Evolutionary conservation across 108 stramenopile species (phyloP), one percentile per base, ranked within the genome.

Genomic region (Schizochytrium sp.): DNA sequence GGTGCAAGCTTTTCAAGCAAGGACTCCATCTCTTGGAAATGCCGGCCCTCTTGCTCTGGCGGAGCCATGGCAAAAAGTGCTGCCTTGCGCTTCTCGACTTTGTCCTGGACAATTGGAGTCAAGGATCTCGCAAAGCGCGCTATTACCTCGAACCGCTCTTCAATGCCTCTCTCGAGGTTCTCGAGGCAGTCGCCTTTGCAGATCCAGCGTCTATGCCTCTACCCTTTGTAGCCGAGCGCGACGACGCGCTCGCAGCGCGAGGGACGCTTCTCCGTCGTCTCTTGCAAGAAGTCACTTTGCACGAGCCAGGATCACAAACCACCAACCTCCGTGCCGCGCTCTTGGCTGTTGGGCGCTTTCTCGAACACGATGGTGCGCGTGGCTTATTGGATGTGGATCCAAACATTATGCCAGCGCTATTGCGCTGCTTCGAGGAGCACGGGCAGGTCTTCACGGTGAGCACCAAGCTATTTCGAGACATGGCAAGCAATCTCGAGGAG

Each of bases 101-200:
- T 83, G 76, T 83, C 19, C 51, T 83, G 12, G 76, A 47, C n/a
- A 83, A 83, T 34, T 83, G 76, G 76, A 83, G 76, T 23, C 76
- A 83, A 12, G 76, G 76, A 43, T 53, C 45, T 43, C 45, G 76
- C 19, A 83, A 83, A 23, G 76, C 76, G 19, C 45, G 76, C 45
- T 83, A 83, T 23, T 53, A 83, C 76, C 48, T 83, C 16, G 76
- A 83, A 4, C 76, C 76, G 14, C 28, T 83, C 43, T 53, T 83
- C 4, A 47, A 83, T 12, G 51, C 45, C n/a, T 47, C 76, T 10
- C 51, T 83, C 48, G 76, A 83, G 45, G 76, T 83, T 12, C 76
- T 83, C 76, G 76, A 83, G 48, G 45, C 14, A 14, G 25, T 69
- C 25, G 8, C 63, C 18, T 69, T 69, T 3, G 63, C 63, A 18